Evolutionary conservation across 2,329 filamentous ascomycete genomes (phyloP).

Genomic region (Capronia coronata): DNA sequence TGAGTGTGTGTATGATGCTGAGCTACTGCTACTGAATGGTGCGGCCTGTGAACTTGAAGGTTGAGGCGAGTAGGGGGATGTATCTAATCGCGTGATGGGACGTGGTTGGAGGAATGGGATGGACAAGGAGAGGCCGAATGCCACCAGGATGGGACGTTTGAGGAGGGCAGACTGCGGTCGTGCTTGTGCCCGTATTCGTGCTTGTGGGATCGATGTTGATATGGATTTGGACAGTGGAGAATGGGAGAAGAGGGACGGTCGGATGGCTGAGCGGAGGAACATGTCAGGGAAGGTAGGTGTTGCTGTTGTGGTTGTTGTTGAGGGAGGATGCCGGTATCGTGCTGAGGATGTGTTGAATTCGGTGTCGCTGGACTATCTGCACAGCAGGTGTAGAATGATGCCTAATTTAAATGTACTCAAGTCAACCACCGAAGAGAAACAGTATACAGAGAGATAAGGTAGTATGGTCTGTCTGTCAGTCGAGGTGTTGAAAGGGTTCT

Average conservation of each 20-base stretch:
- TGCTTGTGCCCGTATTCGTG: too few relatives aligned
- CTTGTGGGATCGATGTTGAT: conserved; percentile 4
- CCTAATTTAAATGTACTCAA: too few relatives aligned
- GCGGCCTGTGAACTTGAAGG: conserved; percentile 4
- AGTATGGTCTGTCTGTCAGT: too few relatives aligned
- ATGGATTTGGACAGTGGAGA: conserved; percentile 8
- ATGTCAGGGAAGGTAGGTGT: too few relatives aligned
- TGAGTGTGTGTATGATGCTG: conserved; percentile 20
- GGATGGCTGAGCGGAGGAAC: conserved; percentile 22
- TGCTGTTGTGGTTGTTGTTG: neutral
- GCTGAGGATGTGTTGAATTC: too few relatives aligned
- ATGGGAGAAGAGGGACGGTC: conserved; percentile 12
- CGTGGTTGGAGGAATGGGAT: conserved; percentile 22
- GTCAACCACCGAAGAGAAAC: too few relatives aligned
- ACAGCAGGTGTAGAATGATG: too few relatives aligned
- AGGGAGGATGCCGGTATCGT: neutral
- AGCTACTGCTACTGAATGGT: conserved; percentile 17
- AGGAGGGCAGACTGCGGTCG: conserved; percentile 7
- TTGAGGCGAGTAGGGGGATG: conserved; percentile 14
- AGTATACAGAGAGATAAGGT: too few relatives aligned
- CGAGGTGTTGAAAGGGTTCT: too few relatives aligned
- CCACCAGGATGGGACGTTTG: conserved; percentile 19
- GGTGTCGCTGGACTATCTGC: too few relatives aligned
- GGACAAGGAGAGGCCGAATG: conserved; percentile 23
- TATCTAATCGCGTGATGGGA: conserved; percentile 17